Percentiles rank a stretch among this genome's conserved stretches.
phyloP scores from a whole-genome alignment of 306 rosid genomes.

The Cicer pinnatifidum region DNA sequence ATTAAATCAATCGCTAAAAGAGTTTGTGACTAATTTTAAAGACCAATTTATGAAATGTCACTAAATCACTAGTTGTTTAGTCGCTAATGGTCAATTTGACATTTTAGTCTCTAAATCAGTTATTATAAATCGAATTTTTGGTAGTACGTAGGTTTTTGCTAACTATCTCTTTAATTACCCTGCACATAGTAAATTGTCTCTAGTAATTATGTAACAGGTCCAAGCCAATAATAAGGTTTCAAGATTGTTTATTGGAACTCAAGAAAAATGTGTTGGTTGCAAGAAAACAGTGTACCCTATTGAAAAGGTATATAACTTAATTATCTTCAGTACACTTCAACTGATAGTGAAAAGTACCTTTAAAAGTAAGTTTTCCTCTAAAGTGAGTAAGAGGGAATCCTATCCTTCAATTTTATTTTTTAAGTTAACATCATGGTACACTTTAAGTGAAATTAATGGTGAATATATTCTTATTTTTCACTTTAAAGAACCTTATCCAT shows the following conservation, averaged over 20 bases:
- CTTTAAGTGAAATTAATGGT: neutral
- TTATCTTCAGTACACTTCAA: slow-evolving; percentile 12
- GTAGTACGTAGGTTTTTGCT: neutral
- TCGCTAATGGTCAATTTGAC: no score
- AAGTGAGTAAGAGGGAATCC: slow-evolving; percentile 4
- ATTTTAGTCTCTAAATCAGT: no score
- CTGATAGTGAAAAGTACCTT: neutral
- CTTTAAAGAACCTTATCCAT: slow-evolving; percentile 7
- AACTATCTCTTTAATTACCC: slow-evolving; percentile 9
- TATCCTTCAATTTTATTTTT: slow-evolving; percentile 11
- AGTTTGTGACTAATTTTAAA: no score
- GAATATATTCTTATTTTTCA: slow-evolving; percentile 12
- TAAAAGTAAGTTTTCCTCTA: neutral
- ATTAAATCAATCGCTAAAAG: no score
- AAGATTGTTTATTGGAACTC: slow-evolving; percentile 82
- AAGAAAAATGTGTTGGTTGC: slow-evolving; percentile 91
- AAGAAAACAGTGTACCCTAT: slow-evolving; percentile 85
- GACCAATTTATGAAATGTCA: no score
- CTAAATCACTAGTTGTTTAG: no score
- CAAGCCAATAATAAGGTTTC: slow-evolving; percentile 71
- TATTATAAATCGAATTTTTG: no score
- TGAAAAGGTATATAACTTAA: slow-evolving; percentile 65
- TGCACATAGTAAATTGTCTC: slow-evolving; percentile 17
- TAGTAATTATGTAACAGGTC: slow-evolving; percentile 55
- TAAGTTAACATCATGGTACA: neutral